These are phyloP conservation scores for Dendrobium chrysotoxum DNA, from an alignment of 106 monocot genomes.

Conservation along the genomic window DNA sequence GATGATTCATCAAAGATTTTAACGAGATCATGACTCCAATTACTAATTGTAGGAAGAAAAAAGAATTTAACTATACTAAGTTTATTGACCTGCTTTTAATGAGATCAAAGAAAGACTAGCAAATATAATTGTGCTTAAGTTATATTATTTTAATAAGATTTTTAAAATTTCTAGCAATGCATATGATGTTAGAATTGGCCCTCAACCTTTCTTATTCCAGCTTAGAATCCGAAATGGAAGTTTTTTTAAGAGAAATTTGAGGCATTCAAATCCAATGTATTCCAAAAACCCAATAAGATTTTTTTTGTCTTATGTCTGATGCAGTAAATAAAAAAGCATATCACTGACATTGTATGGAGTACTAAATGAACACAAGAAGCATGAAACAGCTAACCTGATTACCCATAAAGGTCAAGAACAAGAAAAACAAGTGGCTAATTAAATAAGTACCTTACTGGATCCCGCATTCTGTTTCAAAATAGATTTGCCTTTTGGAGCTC, in stretches of 20 bases:
- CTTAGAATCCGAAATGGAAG: not conserved
- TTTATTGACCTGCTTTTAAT: no score
- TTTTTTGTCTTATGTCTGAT: not conserved
- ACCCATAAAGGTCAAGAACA: not conserved
- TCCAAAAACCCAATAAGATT: not conserved
- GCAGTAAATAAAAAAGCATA: not conserved
- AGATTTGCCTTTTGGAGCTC: not conserved
- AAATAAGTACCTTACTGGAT: not conserved
- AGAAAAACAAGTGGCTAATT: not conserved
- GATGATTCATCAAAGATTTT: no score
- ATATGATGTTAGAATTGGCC: not conserved
- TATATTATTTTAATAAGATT: no score
- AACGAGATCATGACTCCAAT: no score
- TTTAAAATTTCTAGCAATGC: no score
- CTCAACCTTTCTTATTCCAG: not conserved
- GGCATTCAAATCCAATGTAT: not conserved
- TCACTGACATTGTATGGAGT: not conserved
- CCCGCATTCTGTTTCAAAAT: conserved; percentile 1
- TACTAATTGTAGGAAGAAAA: no score
- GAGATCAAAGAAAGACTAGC: no score
- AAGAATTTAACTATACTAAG: no score
- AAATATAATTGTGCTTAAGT: no score
- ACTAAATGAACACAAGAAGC: not conserved
- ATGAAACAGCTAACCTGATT: not conserved
- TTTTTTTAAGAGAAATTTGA: not conserved